Percentiles rank a stretch among this genome's conserved stretches.
Evolutionary conservation across 768 basidiomycete genomes (phyloP).

Genomic region (Phlebiopsis flavidoalba): DNA sequence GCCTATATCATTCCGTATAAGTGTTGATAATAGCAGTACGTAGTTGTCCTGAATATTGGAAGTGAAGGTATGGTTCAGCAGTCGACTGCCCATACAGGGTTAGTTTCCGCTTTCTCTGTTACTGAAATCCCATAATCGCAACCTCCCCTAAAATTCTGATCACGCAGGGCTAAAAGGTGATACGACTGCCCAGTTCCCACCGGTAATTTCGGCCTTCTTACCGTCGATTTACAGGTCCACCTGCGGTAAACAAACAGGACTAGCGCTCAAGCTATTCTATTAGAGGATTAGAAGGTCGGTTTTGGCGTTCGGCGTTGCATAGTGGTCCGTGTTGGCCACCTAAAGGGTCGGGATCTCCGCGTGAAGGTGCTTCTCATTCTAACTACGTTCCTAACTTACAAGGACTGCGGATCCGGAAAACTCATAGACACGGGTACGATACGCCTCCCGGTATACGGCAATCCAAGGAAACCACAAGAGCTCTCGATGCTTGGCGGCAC

Average conservation of each 20-base stretch:
- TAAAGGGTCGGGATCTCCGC: too few species aligned
- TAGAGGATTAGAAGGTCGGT: constrained; percentile 66
- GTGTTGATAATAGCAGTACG: too few species aligned
- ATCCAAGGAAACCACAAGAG: constrained; percentile 63
- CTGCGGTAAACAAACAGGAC: too few species aligned
- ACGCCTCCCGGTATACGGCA: constrained; percentile 62
- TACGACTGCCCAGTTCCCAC: constrained; percentile 19
- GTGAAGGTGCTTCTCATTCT: background rate
- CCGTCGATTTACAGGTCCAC: constrained; percentile 44
- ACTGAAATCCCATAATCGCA: background rate
- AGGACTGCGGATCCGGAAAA: constrained; percentile 91
- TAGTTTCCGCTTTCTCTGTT: constrained; percentile 14
- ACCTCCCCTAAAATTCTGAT: constrained; percentile 1
- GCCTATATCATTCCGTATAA: too few species aligned
- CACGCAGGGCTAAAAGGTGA: constrained; percentile 76
- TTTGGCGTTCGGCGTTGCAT: background rate
- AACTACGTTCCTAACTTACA: constrained; percentile 17
- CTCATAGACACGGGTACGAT: constrained; percentile 86
- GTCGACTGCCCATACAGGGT: constrained; percentile 96
- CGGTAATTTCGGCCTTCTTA: background rate
- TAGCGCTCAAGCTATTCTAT: constrained; percentile 83
- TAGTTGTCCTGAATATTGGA: background rate
- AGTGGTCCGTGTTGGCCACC: too few species aligned
- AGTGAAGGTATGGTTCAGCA: constrained; percentile 75
- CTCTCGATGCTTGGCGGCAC: constrained; percentile 67